Percentiles rank a stretch among this genome's conserved stretches.
Conservation (phyloP, 345 rosid genomes). For the Angophora floribunda region DNA sequence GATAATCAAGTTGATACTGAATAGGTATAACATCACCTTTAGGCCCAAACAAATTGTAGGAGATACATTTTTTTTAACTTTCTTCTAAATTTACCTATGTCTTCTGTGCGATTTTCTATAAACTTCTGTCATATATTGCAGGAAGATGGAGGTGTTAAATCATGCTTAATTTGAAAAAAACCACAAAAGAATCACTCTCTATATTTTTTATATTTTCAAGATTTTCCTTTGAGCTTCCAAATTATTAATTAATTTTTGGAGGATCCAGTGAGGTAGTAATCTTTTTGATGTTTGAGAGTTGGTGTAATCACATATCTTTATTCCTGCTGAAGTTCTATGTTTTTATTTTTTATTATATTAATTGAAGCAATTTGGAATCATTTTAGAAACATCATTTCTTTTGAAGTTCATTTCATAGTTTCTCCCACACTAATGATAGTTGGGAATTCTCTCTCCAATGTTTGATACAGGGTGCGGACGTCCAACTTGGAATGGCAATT, state of each 20-base stretch:
- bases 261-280: not conserved
- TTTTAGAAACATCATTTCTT: not conserved
- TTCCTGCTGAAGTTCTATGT: not conserved
- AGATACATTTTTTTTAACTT: not conserved
- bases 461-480: constrained; percentile 72
- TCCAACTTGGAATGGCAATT: constrained; percentile 98
- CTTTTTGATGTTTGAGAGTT: not conserved
- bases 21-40: not conserved
- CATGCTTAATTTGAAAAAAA: not conserved
- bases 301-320: not conserved
- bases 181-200: not conserved
- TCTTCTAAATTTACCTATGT: not conserved
- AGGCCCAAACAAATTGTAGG: not conserved
- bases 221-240: not conserved
- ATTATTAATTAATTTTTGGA: not conserved
- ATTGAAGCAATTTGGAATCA: not conserved
- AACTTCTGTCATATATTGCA: not conserved
- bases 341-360: not conserved
- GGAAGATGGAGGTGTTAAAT: not conserved
- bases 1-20: not conserved
- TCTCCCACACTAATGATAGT: not conserved
- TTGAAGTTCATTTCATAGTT: not conserved
- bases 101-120: not conserved
- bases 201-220: not conserved
- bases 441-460: not conserved